Evolutionary conservation across 2,329 filamentous ascomycete species (phyloP).

Genomic region (Verticillium nonalfalfae): DNA sequence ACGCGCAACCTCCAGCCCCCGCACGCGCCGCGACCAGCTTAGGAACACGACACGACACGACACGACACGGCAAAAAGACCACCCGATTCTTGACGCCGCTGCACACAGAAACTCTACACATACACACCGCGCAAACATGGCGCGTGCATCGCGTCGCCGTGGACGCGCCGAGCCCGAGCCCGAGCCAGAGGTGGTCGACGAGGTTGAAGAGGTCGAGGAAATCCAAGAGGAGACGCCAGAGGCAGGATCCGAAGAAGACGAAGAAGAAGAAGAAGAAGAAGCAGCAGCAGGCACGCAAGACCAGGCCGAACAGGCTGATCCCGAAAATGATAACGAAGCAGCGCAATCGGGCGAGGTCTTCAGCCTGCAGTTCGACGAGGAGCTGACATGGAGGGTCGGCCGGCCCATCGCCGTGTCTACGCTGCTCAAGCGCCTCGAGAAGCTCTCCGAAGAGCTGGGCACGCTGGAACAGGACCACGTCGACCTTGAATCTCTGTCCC

Average conservation of each 20-base stretch:
- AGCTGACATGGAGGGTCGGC: constrained; percentile 85
- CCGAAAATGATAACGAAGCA: neutral
- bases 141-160: constrained; percentile 1
- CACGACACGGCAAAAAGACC: neutral
- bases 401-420: constrained; percentile 81
- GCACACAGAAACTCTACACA: neutral
- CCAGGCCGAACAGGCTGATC: neutral
- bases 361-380: constrained; percentile 71
- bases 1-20: neutral
- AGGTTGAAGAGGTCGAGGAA: constrained; percentile 1
- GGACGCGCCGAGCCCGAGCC: constrained; percentile 4
- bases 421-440: constrained; percentile 73
- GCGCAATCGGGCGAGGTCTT: constrained; percentile 18
- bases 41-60: neutral
- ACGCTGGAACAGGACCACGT: constrained; percentile 83
- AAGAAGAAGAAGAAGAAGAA: constrained; percentile 12
- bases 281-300: constrained; percentile 13
- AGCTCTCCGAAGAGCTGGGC: constrained; percentile 74
- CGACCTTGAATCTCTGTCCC: constrained; percentile 74
- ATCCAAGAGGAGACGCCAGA: constrained; percentile 4
- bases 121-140: neutral
- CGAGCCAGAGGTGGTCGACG: constrained; percentile 5
- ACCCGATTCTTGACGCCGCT: too few species aligned
- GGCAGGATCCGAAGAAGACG: constrained; percentile 11
- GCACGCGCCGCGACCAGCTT: neutral